Conservation (phyloP, 805 yeast species). For the Brettanomyces nanus region DNA sequence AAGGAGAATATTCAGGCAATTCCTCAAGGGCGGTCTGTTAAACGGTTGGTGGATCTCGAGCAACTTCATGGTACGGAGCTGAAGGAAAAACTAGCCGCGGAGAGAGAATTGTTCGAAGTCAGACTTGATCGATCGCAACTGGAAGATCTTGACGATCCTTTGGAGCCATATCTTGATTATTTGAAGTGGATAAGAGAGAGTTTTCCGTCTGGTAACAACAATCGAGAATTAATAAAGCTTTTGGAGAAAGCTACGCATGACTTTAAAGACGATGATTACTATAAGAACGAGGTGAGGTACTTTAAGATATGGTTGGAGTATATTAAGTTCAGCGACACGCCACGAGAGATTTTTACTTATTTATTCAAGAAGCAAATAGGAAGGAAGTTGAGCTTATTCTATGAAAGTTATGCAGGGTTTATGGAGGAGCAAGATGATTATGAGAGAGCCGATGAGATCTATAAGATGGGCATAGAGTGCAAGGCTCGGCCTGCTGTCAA, state of each 20-base stretch:
- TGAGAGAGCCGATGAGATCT: slow-evolving; percentile 52
- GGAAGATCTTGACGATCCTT: slow-evolving; percentile 74
- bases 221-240: slow-evolving; percentile 56
- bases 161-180: slow-evolving; percentile 68
- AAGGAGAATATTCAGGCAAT: slow-evolving; percentile 74
- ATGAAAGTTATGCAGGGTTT: slow-evolving; percentile 68
- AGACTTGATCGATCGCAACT: slow-evolving; percentile 31
- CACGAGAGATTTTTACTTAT: slow-evolving; percentile 62
- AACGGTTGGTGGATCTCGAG: slow-evolving; percentile 34
- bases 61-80: slow-evolving; percentile 7
- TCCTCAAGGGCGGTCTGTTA: slow-evolving; percentile 61
- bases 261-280: slow-evolving; percentile 56
- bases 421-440: slow-evolving; percentile 43
- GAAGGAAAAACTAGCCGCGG: slow-evolving; percentile 13
- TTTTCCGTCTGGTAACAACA: slow-evolving; percentile 54
- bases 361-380: slow-evolving; percentile 71
- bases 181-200: slow-evolving; percentile 61
- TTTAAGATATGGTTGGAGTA: slow-evolving; percentile 76
- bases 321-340: slow-evolving; percentile 58
- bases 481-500: slow-evolving; percentile 60
- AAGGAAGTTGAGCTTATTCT: slow-evolving; percentile 52
- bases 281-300: slow-evolving; percentile 78
- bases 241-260: slow-evolving; percentile 66
- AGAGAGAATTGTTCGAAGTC: slow-evolving; percentile 41
- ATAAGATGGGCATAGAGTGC: slow-evolving; percentile 45